These are phyloP conservation scores for Ophiostoma novo-ulmi DNA, from an alignment of 2,329 filamentous ascomycete species.

Conservation along the genomic window DNA sequence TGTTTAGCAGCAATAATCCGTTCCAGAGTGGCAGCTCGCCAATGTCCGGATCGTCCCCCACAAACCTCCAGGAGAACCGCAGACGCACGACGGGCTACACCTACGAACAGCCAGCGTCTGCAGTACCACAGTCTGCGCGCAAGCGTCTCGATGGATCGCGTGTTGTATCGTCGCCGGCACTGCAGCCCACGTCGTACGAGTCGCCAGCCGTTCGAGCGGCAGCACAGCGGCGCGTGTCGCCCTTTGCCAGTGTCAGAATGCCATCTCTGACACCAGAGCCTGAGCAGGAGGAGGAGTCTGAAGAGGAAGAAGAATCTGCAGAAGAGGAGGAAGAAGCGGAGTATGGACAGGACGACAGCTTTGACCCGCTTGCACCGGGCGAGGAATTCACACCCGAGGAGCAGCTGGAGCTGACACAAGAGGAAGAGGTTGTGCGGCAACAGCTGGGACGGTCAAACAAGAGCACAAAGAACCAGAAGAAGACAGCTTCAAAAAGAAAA, in stretches of 20 bases:
- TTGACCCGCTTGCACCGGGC: slow-evolving; percentile 54
- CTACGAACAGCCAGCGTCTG: slow-evolving; percentile 11
- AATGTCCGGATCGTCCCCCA: slow-evolving; percentile 35
- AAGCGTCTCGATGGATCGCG: slow-evolving; percentile 12
- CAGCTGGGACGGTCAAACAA: slow-evolving; percentile 3
- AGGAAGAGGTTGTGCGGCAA: slow-evolving; percentile 49
- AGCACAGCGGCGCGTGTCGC: slow-evolving; percentile 16
- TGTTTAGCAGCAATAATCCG: slow-evolving; percentile 85
- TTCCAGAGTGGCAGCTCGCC: slow-evolving; percentile 84
- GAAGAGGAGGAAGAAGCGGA: neutral
- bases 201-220: slow-evolving; percentile 8
- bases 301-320: neutral
- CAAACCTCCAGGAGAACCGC: slow-evolving; percentile 14
- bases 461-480: slow-evolving; percentile 44
- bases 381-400: slow-evolving; percentile 95
- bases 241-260: slow-evolving; percentile 16
- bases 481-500: slow-evolving; percentile 32
- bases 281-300: slow-evolving; percentile 16
- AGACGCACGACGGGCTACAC: slow-evolving; percentile 19
- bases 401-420: slow-evolving; percentile 70
- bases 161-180: slow-evolving; percentile 21
- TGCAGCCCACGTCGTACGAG: slow-evolving; percentile 16
- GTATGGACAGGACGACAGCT: slow-evolving; percentile 24
- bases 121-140: slow-evolving; percentile 10
- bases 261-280: slow-evolving; percentile 14